Evolutionary conservation across 1,284 basidiomycete genomes (phyloP).

Genomic region (Heliocybe sulcata): DNA sequence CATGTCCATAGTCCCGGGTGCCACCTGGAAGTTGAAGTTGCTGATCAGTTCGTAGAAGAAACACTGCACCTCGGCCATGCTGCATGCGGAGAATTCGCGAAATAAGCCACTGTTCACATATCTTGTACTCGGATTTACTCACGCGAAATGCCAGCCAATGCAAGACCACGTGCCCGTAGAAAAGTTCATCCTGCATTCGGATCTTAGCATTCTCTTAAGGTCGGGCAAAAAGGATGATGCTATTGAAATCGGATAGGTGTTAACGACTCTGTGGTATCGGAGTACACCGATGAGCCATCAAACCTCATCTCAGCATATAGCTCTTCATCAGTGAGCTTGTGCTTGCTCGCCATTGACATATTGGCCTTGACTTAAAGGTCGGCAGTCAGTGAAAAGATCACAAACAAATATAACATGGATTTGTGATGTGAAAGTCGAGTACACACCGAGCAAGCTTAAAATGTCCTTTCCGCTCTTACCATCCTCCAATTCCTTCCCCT

Average conservation of each 20-base stretch:
- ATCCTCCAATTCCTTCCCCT: neutral
- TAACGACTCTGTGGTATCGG: neutral
- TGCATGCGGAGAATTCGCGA: neutral
- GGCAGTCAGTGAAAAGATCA: neutral
- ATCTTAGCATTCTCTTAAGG: neutral
- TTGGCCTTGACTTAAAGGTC: neutral
- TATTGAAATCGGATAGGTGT: neutral
- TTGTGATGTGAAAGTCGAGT: neutral
- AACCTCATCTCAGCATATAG: neutral
- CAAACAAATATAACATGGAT: neutral
- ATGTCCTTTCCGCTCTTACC: neutral
- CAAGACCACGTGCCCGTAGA: neutral
- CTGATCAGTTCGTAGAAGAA: conserved; percentile 11
- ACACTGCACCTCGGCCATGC: conserved; percentile 6
- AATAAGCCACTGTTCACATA: neutral
- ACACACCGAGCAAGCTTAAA: neutral
- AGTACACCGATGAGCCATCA: neutral
- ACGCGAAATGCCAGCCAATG: neutral
- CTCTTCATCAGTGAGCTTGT: neutral
- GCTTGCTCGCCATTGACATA: neutral
- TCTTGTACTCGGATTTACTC: neutral
- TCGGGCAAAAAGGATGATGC: conserved; percentile 13
- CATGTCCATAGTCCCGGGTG: conserved; percentile 5
- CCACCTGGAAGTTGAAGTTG: conserved; percentile 10
- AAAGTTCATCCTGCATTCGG: conserved; percentile 3